These are phyloP conservation scores for Aspergillus olivimuriae DNA, from an alignment of 495 filamentous ascomycete species.

Conservation along the genomic window DNA sequence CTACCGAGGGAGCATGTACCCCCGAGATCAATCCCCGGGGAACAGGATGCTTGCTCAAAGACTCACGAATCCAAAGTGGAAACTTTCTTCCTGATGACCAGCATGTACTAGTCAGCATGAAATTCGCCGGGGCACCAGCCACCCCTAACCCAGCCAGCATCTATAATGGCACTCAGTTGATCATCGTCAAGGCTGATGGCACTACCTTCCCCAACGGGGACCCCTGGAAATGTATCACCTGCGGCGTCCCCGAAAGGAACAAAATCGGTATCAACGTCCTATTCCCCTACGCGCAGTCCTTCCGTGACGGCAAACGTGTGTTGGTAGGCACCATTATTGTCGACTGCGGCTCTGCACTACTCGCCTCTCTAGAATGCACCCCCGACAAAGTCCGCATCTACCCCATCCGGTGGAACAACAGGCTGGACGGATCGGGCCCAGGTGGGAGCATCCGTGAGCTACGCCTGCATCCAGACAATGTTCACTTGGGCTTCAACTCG, in stretches of 20 bases:
- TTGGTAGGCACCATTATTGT: constrained; percentile 16
- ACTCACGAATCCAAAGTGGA: constrained; percentile 10
- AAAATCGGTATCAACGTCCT: constrained; percentile 6
- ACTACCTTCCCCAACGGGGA: constrained; percentile 14
- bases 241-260: constrained; percentile 11
- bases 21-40: constrained; percentile 9
- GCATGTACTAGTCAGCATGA: constrained; percentile 12
- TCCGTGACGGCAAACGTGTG: constrained; percentile 9
- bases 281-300: constrained; percentile 14
- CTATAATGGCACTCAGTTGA: constrained; percentile 17
- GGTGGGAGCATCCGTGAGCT: constrained; percentile 13
- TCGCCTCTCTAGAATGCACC: constrained; percentile 11
- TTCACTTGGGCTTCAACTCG: constrained; percentile 17
- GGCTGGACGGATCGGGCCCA: constrained; percentile 5
- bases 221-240: constrained; percentile 19
- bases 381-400: constrained; percentile 15
- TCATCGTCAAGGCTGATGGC: constrained; percentile 13
- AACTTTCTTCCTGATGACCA: constrained; percentile 18
- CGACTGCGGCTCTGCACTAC: constrained; percentile 8
- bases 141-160: constrained; percentile 14
- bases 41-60: constrained; percentile 14
- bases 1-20: constrained; percentile 10
- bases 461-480: constrained; percentile 18
- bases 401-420: constrained; percentile 14
- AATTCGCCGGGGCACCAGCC: constrained; percentile 16